Evolutionary conservation across 2,329 filamentous ascomycete species (phyloP), one percentile per base, ranked within the genome.

Genomic region (Colletotrichum phormii): DNA sequence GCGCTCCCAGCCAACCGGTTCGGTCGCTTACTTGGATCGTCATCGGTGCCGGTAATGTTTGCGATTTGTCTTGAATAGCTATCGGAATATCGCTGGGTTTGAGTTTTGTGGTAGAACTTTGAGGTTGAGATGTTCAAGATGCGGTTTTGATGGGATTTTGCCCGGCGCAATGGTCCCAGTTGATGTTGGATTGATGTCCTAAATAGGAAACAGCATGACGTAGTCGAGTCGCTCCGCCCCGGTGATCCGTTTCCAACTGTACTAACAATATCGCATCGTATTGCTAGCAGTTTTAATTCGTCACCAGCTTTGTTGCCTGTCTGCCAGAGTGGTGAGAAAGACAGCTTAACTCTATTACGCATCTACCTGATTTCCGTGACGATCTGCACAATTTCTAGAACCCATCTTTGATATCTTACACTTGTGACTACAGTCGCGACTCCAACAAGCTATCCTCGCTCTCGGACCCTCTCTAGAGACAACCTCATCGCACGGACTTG

Each of bases 11-110:
- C 74, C 74, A 74, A 2, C 63, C n/a, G 13, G 37, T 5, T 22
- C 55, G 61, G 22, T 74, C 53, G 35, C 57, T 8, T 24, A 74
- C 49, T n/a, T 69, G 69, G 26, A 75, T 65, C 12, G 24, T 65
- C 18, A 18, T 35, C 9, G 49, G 4, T 12, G 22, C 29, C 4
- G 35, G 3, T 2, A 35, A 6, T 54, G 24, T 9, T 22, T n/a
- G 2, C 18, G 42, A 11, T n/a, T 9, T 22, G 18, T 49, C 18
- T 22, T 49, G 42, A 11, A 49, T 29, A 13, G 54, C 42, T 33
- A 49, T 70, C 15, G 8, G 18, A 11, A 22, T 49, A 7, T 11
- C 42, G 49, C 15, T 29, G 3, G 46, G 11, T 31, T 49, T 29
- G 9, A n/a, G 6, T 59, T 59, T 54, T 22, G 13, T 12, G 11